Percentiles rank a stretch among this genome's conserved stretches.
Conservation (phyloP, 129 eudicot genomes). For the Helichrysum umbraculigerum region DNA sequence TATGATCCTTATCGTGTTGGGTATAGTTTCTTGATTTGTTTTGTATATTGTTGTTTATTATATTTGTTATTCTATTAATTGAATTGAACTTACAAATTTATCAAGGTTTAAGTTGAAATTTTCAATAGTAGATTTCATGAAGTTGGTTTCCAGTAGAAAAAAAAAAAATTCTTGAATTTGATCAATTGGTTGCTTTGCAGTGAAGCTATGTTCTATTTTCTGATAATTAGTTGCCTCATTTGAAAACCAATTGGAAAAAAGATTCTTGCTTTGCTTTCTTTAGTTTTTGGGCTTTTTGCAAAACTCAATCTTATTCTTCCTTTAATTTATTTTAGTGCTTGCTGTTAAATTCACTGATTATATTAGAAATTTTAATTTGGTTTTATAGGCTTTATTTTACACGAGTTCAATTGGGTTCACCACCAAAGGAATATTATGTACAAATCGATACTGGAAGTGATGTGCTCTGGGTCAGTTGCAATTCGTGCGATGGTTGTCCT, state of each 20-base stretch:
- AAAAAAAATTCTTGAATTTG: background rate
- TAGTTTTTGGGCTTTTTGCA: background rate
- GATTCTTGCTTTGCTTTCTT: conserved; percentile 29
- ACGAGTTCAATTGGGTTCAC: conserved; percentile 76
- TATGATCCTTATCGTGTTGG: conserved; percentile 91
- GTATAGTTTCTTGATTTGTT: conserved; percentile 41
- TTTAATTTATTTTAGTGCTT: background rate
- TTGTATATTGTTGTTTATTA: background rate
- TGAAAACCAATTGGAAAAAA: background rate
- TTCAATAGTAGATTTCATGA: background rate
- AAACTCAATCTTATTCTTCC: background rate
- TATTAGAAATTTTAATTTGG: conserved; percentile 7
- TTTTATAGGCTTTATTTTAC: conserved; percentile 78
- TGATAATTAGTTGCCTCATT: conserved; percentile 17
- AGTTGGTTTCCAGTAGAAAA: background rate
- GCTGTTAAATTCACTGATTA: background rate
- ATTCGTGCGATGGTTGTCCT: conserved; percentile 78
- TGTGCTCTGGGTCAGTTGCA: conserved; percentile 91
- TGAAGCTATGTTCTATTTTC: conserved; percentile 19
- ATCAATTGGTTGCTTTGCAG: background rate
- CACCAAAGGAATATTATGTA: conserved; percentile 79
- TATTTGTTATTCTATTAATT: background rate
- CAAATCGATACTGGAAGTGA: conserved; percentile 98
- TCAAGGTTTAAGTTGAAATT: background rate
- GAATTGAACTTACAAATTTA: background rate